phyloP scores from a whole-genome alignment of 768 basidiomycete species.

The Calvatia gigantea region DNA sequence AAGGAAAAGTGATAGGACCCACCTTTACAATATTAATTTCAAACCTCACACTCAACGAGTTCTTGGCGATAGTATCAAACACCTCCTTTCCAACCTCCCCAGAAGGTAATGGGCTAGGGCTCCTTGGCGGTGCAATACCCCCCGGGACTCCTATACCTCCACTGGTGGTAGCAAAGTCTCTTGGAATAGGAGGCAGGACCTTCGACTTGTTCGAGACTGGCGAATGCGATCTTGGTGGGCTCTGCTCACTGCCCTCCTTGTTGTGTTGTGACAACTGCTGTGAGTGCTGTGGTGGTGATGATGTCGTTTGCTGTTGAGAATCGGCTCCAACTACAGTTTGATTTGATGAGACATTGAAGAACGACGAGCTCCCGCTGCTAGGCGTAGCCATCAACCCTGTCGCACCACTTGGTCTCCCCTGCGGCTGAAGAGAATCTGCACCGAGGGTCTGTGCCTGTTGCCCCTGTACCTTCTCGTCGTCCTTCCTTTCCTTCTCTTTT shows the following conservation, averaged over 20 bases:
- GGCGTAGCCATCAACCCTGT: constrained; percentile 59
- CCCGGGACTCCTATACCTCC: constrained; percentile 17
- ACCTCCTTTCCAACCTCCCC: constrained; percentile 65
- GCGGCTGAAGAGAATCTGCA: constrained; percentile 23
- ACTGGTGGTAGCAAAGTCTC: constrained; percentile 44
- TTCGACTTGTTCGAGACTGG: constrained; percentile 50
- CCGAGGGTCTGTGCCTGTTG: background rate
- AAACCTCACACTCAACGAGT: constrained; percentile 85
- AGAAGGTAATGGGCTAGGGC: constrained; percentile 54
- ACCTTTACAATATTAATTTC: constrained; percentile 98
- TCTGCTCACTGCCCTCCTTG: constrained; percentile 11
- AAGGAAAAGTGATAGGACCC: constrained; percentile 4
- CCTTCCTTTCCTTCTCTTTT: constrained; percentile 40
- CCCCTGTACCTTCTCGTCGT: constrained; percentile 30
- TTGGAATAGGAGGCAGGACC: constrained; percentile 76
- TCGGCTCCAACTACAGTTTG: constrained; percentile 28
- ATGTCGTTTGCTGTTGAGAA: constrained; percentile 17
- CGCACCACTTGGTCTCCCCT: constrained; percentile 36
- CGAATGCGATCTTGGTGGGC: constrained; percentile 35
- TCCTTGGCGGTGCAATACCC: constrained; percentile 31
- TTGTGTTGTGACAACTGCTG: background rate
- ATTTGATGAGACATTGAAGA: constrained; percentile 75
- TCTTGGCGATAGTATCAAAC: constrained; percentile 73
- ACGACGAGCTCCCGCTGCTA: constrained; percentile 78
- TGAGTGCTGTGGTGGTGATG: constrained; percentile 19